These are phyloP conservation scores for Pleurotus eryngii DNA, from an alignment of 768 basidiomycete species.

Conservation along the genomic window DNA sequence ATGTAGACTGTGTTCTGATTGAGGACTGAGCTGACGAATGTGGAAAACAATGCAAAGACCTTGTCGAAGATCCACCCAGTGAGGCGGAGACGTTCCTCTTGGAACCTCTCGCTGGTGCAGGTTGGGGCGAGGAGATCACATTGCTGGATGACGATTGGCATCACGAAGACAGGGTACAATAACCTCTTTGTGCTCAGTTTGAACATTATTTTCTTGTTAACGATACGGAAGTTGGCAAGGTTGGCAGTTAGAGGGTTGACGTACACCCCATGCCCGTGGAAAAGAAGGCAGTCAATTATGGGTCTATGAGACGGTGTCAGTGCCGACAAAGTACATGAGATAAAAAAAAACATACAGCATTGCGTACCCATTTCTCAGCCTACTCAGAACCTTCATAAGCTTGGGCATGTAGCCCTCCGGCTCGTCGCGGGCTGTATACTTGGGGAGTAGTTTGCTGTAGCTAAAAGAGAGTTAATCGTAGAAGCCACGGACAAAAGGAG, in stretches of 20 bases:
- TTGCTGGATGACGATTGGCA: neutral
- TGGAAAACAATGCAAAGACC: neutral
- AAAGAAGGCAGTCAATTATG: neutral
- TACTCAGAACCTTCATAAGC: no score
- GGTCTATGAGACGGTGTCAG: neutral
- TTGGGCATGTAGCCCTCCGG: no score
- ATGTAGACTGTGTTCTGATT: neutral
- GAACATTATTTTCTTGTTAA: neutral
- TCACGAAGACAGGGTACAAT: neutral
- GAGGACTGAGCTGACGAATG: neutral
- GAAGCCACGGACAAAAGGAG: no score
- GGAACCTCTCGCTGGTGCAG: neutral
- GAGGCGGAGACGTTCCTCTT: neutral
- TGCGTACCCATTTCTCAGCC: no score
- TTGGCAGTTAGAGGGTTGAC: neutral
- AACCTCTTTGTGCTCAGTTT: neutral
- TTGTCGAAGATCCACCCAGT: neutral
- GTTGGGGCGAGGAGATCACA: neutral
- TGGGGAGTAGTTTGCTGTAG: no score
- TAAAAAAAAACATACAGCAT: no score
- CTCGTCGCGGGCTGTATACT: no score
- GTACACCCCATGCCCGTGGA: neutral
- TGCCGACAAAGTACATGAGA: no score
- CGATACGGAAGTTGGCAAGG: neutral
- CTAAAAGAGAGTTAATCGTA: no score